Percentiles rank a stretch among this genome's conserved stretches.
These are phyloP conservation scores for Fraxinus pennsylvanica DNA, from an alignment of 257 asterid genomes.

Conservation along the genomic window DNA sequence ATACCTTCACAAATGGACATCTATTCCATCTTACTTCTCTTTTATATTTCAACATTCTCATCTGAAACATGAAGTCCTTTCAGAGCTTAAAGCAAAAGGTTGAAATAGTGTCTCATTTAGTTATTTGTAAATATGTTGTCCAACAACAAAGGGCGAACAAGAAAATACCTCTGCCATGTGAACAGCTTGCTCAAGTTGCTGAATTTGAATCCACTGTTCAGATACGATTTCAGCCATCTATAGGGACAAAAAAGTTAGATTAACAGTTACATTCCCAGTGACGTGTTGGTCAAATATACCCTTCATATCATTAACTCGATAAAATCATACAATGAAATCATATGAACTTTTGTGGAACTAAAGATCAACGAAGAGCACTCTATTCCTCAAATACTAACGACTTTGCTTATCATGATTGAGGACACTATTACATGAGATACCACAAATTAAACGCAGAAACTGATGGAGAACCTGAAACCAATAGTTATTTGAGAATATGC, in stretches of 20 bases:
- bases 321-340: background rate
- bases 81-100: conserved; percentile 1
- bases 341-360: background rate
- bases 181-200: conserved; percentile 90
- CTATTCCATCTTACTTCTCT: conserved; percentile 48
- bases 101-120: background rate
- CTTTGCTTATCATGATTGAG: background rate
- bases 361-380: background rate
- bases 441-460: background rate
- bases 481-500: background rate
- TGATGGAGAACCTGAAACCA: background rate
- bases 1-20: conserved; percentile 77
- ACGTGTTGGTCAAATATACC: background rate
- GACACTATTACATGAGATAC: background rate
- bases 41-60: conserved; percentile 47
- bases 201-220: conserved; percentile 93
- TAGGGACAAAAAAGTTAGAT: conserved; percentile 1
- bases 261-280: background rate
- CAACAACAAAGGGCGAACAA: conserved; percentile 16
- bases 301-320: background rate
- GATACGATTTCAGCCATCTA: conserved; percentile 67
- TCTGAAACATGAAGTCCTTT: conserved; percentile 42
- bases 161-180: conserved; percentile 70
- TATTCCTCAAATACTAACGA: background rate
- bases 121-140: conserved; percentile 5